These are phyloP conservation scores for Casaregolazyma lundiana DNA, from an alignment of 1,139 yeast genomes.

Conservation along the genomic window DNA sequence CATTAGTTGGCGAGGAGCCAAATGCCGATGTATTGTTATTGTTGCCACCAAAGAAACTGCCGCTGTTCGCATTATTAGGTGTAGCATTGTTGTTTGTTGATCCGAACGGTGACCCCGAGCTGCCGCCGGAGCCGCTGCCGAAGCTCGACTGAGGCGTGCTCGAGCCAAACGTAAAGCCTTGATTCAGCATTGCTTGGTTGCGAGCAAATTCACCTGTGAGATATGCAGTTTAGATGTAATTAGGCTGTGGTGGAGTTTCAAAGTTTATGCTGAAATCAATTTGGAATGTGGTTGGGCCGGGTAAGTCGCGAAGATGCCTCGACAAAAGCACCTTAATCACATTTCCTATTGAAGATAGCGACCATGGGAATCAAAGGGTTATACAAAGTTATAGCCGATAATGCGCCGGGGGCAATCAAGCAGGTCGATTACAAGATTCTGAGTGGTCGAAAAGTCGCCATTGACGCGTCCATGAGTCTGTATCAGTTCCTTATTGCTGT, in stretches of 20 bases:
- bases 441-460: constrained; percentile 93
- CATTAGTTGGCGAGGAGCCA: constrained; percentile 6
- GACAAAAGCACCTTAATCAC: too few species aligned
- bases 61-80: constrained; percentile 18
- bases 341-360: background rate
- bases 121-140: constrained; percentile 23
- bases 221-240: background rate
- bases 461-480: constrained; percentile 80
- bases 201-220: background rate
- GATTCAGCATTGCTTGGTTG: constrained; percentile 8
- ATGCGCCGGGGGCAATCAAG: constrained; percentile 79
- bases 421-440: constrained; percentile 78
- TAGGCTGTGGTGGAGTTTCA: background rate
- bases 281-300: background rate
- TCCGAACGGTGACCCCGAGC: constrained; percentile 13
- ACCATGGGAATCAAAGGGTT: constrained; percentile 79
- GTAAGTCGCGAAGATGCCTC: too few species aligned
- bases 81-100: constrained; percentile 15
- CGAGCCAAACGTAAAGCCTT: constrained; percentile 24
- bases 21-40: constrained; percentile 13
- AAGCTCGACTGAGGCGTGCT: constrained; percentile 25
- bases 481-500: constrained; percentile 95
- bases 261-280: background rate
- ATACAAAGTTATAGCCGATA: constrained; percentile 75
- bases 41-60: constrained; percentile 18